Conservation (phyloP, 1,284 basidiomycete species). For the Leccinum proliferum region DNA sequence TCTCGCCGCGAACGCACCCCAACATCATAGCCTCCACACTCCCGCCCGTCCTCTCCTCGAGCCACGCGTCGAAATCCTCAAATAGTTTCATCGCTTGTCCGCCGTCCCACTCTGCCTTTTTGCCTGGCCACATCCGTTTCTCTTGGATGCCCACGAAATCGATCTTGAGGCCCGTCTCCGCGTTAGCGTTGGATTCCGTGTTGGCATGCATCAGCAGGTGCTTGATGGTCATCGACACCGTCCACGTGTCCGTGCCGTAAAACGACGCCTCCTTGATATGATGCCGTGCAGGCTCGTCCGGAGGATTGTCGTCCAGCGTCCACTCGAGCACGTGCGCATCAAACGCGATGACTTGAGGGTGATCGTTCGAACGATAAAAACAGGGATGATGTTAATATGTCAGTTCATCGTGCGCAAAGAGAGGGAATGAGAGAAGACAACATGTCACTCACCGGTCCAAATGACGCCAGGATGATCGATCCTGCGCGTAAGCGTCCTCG, state of each 20-base stretch:
- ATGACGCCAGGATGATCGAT: constrained; percentile 84
- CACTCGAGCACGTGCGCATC: constrained; percentile 88
- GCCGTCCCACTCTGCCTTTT: constrained; percentile 47
- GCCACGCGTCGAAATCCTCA: constrained; percentile 61
- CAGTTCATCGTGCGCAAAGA: background rate
- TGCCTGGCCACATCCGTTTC: constrained; percentile 75
- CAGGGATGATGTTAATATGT: background rate
- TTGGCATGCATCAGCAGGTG: constrained; percentile 29
- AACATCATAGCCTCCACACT: constrained; percentile 61
- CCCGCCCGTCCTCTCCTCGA: constrained; percentile 51
- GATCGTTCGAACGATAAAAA: background rate
- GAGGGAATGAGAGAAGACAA: background rate
- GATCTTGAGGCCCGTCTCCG: constrained; percentile 33
- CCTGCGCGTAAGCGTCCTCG: constrained; percentile 65
- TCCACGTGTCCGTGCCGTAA: constrained; percentile 70
- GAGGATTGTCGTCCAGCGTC: constrained; percentile 76
- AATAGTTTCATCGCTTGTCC: constrained; percentile 64
- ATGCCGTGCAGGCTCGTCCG: constrained; percentile 72
- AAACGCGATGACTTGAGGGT: constrained; percentile 74
- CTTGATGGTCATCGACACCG: constrained; percentile 65
- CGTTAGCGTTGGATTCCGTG: constrained; percentile 2
- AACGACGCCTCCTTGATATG: constrained; percentile 90
- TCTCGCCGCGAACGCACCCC: constrained; percentile 63
- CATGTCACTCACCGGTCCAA: constrained; percentile 64
- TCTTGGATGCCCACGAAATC: constrained; percentile 73